These are phyloP conservation scores for Pulicaria dysenterica DNA, from an alignment of 129 eudicot genomes.

Conservation along the genomic window DNA sequence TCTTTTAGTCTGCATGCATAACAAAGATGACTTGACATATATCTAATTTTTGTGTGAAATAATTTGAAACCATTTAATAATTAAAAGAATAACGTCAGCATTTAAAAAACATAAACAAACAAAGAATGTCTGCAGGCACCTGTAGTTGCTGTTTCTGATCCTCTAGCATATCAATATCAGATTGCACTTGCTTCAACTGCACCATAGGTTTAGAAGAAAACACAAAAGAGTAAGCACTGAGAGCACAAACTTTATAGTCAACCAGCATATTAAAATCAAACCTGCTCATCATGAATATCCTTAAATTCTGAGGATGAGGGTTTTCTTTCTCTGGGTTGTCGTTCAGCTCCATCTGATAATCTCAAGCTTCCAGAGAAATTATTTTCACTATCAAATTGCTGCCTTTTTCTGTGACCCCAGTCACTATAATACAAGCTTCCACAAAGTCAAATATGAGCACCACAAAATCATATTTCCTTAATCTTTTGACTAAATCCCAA, in stretches of 20 bases:
- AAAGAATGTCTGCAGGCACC: slow-evolving; percentile 39
- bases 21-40: neutral
- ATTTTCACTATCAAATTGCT: slow-evolving; percentile 57
- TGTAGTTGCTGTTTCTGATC: slow-evolving; percentile 56
- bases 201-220: slow-evolving; percentile 25
- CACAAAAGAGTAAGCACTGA: slow-evolving; percentile 5
- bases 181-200: slow-evolving; percentile 62
- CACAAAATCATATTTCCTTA: slow-evolving; percentile 2
- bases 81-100: neutral
- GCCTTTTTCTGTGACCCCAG: slow-evolving; percentile 52
- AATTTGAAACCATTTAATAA: slow-evolving; percentile 2
- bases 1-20: slow-evolving; percentile 1
- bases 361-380: slow-evolving; percentile 53
- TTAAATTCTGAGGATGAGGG: slow-evolving; percentile 44
- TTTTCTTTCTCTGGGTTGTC: slow-evolving; percentile 47
- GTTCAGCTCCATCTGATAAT: slow-evolving; percentile 54
- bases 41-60: neutral
- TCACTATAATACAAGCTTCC: slow-evolving; percentile 38
- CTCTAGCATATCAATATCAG: slow-evolving; percentile 57
- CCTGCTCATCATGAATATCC: slow-evolving; percentile 60
- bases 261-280: slow-evolving; percentile 16
- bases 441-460: slow-evolving; percentile 5
- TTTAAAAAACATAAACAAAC: neutral
- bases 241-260: slow-evolving; percentile 11
- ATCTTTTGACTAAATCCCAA: slow-evolving; percentile 10